Percentiles rank a stretch among this genome's conserved stretches.
Conservation (phyloP, 495 filamentous ascomycete species). For the Aspergillus coremiiformis region DNA sequence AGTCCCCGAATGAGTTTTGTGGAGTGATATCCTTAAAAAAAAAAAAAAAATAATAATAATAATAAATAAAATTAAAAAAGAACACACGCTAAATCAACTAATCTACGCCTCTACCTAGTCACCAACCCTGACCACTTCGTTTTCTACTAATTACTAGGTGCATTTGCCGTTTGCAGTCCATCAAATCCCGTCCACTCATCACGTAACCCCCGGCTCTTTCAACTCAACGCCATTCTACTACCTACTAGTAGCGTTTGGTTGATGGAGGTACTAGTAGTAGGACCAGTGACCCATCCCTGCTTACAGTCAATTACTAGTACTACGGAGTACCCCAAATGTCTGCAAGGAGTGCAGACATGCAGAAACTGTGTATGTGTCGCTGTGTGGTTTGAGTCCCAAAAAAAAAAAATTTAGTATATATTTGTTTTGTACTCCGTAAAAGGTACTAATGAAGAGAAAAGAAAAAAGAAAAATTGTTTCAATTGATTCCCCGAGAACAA, state of each 20-base stretch:
- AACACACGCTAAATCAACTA: no score
- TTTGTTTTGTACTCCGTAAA: no score
- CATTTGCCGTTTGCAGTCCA: neutral
- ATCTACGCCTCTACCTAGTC: no score
- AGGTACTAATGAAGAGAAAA: no score
- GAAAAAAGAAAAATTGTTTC: neutral
- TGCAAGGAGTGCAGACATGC: neutral
- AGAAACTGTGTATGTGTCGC: neutral
- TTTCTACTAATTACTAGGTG: neutral
- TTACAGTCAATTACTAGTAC: neutral
- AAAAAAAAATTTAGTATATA: no score
- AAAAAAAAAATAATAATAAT: neutral
- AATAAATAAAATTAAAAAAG: neutral
- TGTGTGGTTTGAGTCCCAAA: neutral
- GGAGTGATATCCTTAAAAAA: neutral
- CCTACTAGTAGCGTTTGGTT: neutral
- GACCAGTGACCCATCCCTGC: neutral
- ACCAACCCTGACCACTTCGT: no score
- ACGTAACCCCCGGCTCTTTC: neutral
- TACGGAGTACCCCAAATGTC: neutral
- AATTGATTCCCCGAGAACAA: neutral
- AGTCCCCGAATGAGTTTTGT: neutral
- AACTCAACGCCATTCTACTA: neutral
- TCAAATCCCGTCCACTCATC: neutral
- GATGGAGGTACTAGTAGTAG: neutral